A percentile compares a stretch with the other conserved stretches of the same genome.
Evolutionary conservation across 2,329 filamentous ascomycete species (phyloP).

Genomic region (Cryphonectria nitschkei): DNA sequence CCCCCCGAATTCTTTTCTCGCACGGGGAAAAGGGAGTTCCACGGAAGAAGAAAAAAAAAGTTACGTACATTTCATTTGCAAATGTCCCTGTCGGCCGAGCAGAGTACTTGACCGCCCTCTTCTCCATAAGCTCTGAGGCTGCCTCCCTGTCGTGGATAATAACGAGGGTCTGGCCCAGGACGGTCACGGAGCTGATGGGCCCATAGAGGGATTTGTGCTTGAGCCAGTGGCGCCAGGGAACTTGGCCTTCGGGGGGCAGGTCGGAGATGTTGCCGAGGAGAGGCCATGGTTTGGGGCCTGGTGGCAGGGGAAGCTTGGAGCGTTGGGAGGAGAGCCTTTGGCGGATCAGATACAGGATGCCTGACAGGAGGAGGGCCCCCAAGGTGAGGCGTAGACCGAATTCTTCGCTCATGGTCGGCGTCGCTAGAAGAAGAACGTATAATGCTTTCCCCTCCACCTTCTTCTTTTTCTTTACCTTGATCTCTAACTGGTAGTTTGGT

Average conservation of each 20-base stretch:
- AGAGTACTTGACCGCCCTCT: constrained; percentile 8
- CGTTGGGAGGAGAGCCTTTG: not conserved
- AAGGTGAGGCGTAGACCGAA: not conserved
- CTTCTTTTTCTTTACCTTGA: not conserved
- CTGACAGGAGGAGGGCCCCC: not conserved
- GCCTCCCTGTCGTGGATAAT: constrained; percentile 42
- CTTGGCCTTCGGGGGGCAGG: constrained; percentile 43
- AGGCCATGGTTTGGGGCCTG: constrained; percentile 52
- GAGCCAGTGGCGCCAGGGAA: constrained; percentile 46
- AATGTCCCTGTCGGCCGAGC: constrained; percentile 16
- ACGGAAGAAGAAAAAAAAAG: not conserved
- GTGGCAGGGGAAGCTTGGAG: constrained; percentile 39
- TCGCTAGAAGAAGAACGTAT: not conserved
- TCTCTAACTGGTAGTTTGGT: not conserved
- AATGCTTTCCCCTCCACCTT: not conserved
- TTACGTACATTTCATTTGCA: constrained; percentile 16
- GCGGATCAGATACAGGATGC: not conserved
- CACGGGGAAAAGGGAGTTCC: too few relatives aligned
- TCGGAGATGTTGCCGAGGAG: constrained; percentile 55
- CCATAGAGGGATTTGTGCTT: constrained; percentile 45
- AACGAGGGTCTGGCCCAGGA: constrained; percentile 45
- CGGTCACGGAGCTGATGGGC: constrained; percentile 44
- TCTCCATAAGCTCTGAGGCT: constrained; percentile 15
- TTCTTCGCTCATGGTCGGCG: not conserved
- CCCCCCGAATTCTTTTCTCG: too few relatives aligned